phyloP scores from a whole-genome alignment of 2,329 filamentous ascomycete species.

The Fusarium musae region DNA sequence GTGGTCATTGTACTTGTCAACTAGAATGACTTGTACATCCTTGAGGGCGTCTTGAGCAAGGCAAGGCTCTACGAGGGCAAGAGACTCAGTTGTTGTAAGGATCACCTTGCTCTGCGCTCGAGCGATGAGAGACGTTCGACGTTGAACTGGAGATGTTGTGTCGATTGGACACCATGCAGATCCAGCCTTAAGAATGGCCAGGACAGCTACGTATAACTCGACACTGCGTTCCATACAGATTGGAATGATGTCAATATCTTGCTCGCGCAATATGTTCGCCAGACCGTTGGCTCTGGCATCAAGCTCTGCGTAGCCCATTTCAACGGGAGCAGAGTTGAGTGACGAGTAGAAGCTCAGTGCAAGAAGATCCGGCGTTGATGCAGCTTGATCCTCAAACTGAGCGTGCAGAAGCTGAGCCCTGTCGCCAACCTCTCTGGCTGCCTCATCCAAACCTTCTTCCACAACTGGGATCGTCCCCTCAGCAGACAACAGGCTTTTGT shows the following conservation, averaged over 20 bases:
- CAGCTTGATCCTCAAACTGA: conserved; percentile 25
- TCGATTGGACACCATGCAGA: conserved; percentile 30
- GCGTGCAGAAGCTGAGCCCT: conserved; percentile 4
- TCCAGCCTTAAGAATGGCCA: conserved; percentile 24
- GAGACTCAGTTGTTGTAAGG: conserved; percentile 4
- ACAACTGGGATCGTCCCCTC: background rate
- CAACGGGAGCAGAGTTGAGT: background rate
- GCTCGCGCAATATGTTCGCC: conserved; percentile 1
- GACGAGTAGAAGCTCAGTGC: conserved; percentile 20
- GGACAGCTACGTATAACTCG: conserved; percentile 16
- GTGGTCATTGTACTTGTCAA: conserved; percentile 4
- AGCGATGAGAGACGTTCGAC: conserved; percentile 23
- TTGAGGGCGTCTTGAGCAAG: background rate
- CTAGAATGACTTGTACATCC: conserved; percentile 12
- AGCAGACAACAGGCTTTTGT: background rate
- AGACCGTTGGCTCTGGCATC: conserved; percentile 19
- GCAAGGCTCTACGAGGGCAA: conserved; percentile 4
- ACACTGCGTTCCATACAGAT: conserved; percentile 18
- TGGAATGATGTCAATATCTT: conserved; percentile 18
- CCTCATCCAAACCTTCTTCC: background rate
- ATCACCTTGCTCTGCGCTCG: conserved; percentile 22
- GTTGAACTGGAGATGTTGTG: conserved; percentile 13
- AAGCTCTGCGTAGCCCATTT: conserved; percentile 20
- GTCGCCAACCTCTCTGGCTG: background rate
- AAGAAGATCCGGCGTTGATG: background rate